These are phyloP conservation scores for Hypoxylon sp. DNA, from an alignment of 2,329 filamentous ascomycete genomes.

Conservation along the genomic window DNA sequence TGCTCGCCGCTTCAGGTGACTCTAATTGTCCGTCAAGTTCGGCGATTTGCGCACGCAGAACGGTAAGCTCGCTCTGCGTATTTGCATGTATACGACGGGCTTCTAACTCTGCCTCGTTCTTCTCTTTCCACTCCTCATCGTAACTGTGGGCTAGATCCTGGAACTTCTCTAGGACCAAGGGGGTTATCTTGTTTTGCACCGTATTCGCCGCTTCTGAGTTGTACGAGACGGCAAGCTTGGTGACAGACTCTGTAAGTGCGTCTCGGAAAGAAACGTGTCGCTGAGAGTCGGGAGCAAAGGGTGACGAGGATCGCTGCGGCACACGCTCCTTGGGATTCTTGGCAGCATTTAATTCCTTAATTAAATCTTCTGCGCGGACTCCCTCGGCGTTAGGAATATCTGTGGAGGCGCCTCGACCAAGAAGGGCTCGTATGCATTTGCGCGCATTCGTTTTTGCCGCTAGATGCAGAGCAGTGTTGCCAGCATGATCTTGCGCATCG, in stretches of 20 bases:
- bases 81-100: slow-evolving; percentile 71
- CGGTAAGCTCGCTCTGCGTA: slow-evolving; percentile 72
- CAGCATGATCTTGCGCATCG: slow-evolving; percentile 83
- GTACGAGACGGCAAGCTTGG: slow-evolving; percentile 55
- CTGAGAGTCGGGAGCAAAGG: slow-evolving; percentile 69
- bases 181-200: slow-evolving; percentile 73
- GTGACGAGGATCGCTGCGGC: slow-evolving; percentile 79
- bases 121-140: slow-evolving; percentile 78
- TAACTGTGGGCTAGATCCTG: slow-evolving; percentile 74
- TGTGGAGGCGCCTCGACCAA: slow-evolving; percentile 82
- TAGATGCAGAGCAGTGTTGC: slow-evolving; percentile 83
- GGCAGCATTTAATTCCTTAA: slow-evolving; percentile 76
- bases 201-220: slow-evolving; percentile 73
- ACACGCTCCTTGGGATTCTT: slow-evolving; percentile 69
- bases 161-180: slow-evolving; percentile 75
- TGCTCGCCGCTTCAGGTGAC: slow-evolving; percentile 61
- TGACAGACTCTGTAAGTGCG: slow-evolving; percentile 54
- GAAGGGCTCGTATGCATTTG: slow-evolving; percentile 83
- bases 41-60: slow-evolving; percentile 65
- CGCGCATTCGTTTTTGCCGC: slow-evolving; percentile 84
- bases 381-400: slow-evolving; percentile 85
- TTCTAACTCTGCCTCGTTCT: slow-evolving; percentile 73
- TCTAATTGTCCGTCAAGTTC: slow-evolving; percentile 66
- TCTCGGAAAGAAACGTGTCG: slow-evolving; percentile 64
- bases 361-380: slow-evolving; percentile 84